phyloP scores from a whole-genome alignment of 2,329 filamentous ascomycete genomes.

The Arthroderma uncinatum region DNA sequence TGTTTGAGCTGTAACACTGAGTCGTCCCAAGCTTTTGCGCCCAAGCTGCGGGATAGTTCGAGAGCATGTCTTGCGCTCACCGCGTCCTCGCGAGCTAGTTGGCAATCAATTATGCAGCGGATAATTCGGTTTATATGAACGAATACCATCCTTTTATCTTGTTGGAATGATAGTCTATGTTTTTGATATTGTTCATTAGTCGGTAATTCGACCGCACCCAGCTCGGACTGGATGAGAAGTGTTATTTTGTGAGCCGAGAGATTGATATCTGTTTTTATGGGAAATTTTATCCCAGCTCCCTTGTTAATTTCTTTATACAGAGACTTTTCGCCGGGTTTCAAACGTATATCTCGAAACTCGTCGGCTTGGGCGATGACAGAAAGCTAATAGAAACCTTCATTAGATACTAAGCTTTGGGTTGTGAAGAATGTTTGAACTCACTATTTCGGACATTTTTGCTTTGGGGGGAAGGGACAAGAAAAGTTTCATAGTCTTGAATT shows the following conservation, averaged over 20 bases:
- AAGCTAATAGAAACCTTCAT: conserved; percentile 41
- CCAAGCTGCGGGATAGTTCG: conserved; percentile 65
- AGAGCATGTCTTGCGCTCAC: conserved; percentile 57
- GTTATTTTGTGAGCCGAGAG: conserved; percentile 63
- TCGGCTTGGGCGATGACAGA: conserved; percentile 54
- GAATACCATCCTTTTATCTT: conserved; percentile 54
- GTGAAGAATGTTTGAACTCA: conserved; percentile 33
- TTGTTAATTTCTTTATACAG: conserved; percentile 64
- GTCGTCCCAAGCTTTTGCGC: conserved; percentile 70
- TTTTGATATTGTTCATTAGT: conserved; percentile 47
- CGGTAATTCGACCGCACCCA: conserved; percentile 55
- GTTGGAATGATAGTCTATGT: conserved; percentile 45
- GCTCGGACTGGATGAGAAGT: conserved; percentile 62
- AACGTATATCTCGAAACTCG: conserved; percentile 62
- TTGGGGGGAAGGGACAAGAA: conserved; percentile 53
- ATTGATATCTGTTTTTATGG: conserved; percentile 56
- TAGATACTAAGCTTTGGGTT: neutral
- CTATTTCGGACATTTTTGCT: conserved; percentile 55
- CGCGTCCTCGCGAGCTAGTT: conserved; percentile 52
- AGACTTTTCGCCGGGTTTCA: conserved; percentile 57
- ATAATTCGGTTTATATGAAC: conserved; percentile 58
- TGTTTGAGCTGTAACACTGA: conserved; percentile 72
- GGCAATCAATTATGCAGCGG: conserved; percentile 66
- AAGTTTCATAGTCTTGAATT: conserved; percentile 66
- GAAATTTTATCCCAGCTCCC: conserved; percentile 55